Base-by-base conservation (phyloP, 345 rosid species). In the Lumnitzera littorea region DNA sequence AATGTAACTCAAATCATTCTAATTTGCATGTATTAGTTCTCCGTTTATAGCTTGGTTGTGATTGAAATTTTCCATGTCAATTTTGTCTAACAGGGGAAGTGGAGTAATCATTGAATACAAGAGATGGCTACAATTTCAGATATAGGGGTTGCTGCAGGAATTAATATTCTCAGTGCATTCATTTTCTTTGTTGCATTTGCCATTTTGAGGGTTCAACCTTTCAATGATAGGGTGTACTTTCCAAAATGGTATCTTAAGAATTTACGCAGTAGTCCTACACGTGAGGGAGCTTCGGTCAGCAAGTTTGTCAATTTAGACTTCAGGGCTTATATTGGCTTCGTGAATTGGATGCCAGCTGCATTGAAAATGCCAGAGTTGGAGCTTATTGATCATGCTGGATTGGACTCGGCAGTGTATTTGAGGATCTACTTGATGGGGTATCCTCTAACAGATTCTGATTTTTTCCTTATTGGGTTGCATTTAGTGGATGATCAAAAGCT, bases 201-300 rank as follows among this genome's bases (percentile, higher is more conserved):
- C 9, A 17, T 90, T 5, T 63, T 89, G 48, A 82, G 97, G 73
- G 78, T 94, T 56, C 99, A 94, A 66, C 97, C 99, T 46, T 80
- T 89, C 82, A 94, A 94, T 53, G 99, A 94, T 55, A 77, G 98
- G 68, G 96, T 92, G 41, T 92, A 92, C 74, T 92, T 92, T 64
- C 86, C 98, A 0, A 92, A 92, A 80, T 92, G 98, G 98, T 92
- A 92, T 66, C 88, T 92, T 43, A 89, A 74, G 68, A 84, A 96
- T 52, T 72, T 86, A 74, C 75, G 98, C 58, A 79, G 58, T 70
- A 86, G 91, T 66, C 96, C 99, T 24, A 49, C 86, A 1, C 78
- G 55, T 53, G 60, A 76, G 6, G 89, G 95, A 23, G 78, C 91
- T 0, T 78, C 80, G 58, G 83, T 67, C 5, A 60, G 70, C 13